Evolutionary conservation across 1,139 yeast species (phyloP).

Genomic region (Lodderomyces margitis): DNA sequence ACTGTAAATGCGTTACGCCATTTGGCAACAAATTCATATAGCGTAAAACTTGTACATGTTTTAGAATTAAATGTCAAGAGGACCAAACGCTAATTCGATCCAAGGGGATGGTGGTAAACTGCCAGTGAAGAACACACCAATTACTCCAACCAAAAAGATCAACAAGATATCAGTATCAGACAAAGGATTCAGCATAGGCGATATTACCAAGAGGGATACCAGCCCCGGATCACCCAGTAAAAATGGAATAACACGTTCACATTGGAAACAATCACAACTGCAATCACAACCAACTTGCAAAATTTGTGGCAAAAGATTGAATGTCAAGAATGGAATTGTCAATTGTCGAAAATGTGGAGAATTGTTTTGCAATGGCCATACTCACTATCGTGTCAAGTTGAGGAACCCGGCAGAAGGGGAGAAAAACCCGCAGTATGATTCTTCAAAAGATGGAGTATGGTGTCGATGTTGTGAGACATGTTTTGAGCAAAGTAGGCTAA

Average conservation of each 20-base stretch:
- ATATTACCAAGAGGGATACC: conserved; percentile 8
- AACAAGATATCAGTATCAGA: conserved; percentile 36
- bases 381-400: conserved; percentile 49
- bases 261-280: conserved; percentile 54
- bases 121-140: conserved; percentile 3
- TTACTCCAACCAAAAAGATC: conserved; percentile 21
- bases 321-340: conserved; percentile 49
- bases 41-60: too few relatives aligned
- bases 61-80: conserved; percentile 14
- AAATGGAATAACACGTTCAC: conserved; percentile 44
- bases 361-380: conserved; percentile 66
- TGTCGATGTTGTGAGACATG: conserved; percentile 68
- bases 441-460: conserved; percentile 54
- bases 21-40: too few relatives aligned
- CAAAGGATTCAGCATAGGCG: conserved; percentile 32
- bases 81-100: conserved; percentile 4
- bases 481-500: conserved; percentile 37
- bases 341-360: conserved; percentile 75
- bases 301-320: conserved; percentile 41
- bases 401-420: conserved; percentile 30
- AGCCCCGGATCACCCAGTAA: conserved; percentile 6
- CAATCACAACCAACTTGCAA: conserved; percentile 36
- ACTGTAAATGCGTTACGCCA: too few relatives aligned
- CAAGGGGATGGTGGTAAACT: neutral
- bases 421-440: conserved; percentile 37